A percentile compares a stretch with the other conserved stretches of the same genome.
These are phyloP conservation scores for Tylopilus subfusipes DNA, from an alignment of 768 basidiomycete species.

Conservation along the genomic window DNA sequence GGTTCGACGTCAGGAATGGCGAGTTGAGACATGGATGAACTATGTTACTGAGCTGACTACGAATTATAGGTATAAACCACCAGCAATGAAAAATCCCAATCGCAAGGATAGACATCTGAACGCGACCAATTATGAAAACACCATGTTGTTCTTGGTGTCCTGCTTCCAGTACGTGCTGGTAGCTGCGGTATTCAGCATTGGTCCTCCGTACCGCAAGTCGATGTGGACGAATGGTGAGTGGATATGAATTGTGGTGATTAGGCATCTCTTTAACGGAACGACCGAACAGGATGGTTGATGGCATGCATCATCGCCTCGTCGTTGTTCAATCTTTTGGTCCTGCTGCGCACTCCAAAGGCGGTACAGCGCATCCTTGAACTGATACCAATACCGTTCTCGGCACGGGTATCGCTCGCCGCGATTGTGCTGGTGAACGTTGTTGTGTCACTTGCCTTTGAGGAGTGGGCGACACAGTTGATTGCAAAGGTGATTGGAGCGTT, in stretches of 20 bases:
- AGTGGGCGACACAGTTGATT: slow-evolving; percentile 61
- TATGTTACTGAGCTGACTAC: neutral
- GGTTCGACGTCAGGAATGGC: slow-evolving; percentile 86
- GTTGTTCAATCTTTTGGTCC: slow-evolving; percentile 69
- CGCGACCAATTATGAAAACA: slow-evolving; percentile 88
- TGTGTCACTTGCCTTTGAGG: slow-evolving; percentile 72
- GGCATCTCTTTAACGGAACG: neutral
- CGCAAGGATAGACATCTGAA: slow-evolving; percentile 68
- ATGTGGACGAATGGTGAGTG: slow-evolving; percentile 91
- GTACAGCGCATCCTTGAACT: slow-evolving; percentile 67
- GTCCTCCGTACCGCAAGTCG: slow-evolving; percentile 91
- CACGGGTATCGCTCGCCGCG: slow-evolving; percentile 63
- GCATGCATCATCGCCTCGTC: slow-evolving; percentile 65
- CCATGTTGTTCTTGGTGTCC: slow-evolving; percentile 86
- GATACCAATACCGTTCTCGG: slow-evolving; percentile 67
- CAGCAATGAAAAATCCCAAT: slow-evolving; percentile 44
- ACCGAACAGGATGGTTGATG: slow-evolving; percentile 71
- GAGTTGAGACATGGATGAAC: slow-evolving; percentile 1
- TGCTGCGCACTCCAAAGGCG: slow-evolving; percentile 64
- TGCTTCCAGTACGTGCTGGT: slow-evolving; percentile 99
- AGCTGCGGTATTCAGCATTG: slow-evolving; percentile 96
- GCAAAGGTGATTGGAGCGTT: slow-evolving; percentile 51
- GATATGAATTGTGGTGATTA: neutral
- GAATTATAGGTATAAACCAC: slow-evolving; percentile 67
- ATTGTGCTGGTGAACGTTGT: slow-evolving; percentile 69